Evolutionary conservation across 352 stramenopile genomes (phyloP).

Genomic region (Pilasporangium apinafurcum): DNA sequence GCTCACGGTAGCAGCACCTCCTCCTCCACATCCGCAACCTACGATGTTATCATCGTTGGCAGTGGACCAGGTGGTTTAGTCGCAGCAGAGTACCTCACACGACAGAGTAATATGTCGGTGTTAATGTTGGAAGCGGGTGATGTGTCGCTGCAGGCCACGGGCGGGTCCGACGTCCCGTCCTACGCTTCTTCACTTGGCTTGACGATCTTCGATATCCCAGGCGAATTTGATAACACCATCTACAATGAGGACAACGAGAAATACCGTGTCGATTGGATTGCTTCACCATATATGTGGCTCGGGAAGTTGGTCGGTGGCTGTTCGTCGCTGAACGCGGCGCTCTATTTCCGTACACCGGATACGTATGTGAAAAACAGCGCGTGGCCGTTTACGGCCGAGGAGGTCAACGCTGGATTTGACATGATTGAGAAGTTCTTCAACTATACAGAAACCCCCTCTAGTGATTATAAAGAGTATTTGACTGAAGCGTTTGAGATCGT

Average conservation of each 20-base stretch:
- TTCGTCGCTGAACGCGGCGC: constrained; percentile 68
- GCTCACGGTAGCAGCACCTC: background rate
- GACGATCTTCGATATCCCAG: constrained; percentile 69
- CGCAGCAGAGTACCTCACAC: constrained; percentile 41
- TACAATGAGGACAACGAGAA: constrained; percentile 31
- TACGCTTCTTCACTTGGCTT: constrained; percentile 34
- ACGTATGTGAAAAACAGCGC: constrained; percentile 24
- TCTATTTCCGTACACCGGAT: constrained; percentile 70
- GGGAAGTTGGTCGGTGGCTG: constrained; percentile 73
- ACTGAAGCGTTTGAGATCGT: constrained; percentile 45
- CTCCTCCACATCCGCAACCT: constrained; percentile 6
- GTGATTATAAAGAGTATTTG: constrained; percentile 37
- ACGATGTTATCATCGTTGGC: constrained; percentile 55
- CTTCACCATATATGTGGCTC: constrained; percentile 35
- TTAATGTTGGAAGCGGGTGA: constrained; percentile 46
- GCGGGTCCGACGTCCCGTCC: constrained; percentile 27
- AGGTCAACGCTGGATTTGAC: constrained; percentile 58
- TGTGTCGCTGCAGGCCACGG: constrained; percentile 32
- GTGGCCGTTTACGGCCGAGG: constrained; percentile 35
- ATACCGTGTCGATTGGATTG: constrained; percentile 41
- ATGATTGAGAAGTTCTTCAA: constrained; percentile 30
- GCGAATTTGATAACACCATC: constrained; percentile 51
- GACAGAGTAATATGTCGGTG: constrained; percentile 28
- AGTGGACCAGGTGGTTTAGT: constrained; percentile 48
- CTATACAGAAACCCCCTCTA: constrained; percentile 36